These are phyloP conservation scores for Ophiostoma sp. DNA, from an alignment of 2,329 filamentous ascomycete genomes.

Conservation along the genomic window DNA sequence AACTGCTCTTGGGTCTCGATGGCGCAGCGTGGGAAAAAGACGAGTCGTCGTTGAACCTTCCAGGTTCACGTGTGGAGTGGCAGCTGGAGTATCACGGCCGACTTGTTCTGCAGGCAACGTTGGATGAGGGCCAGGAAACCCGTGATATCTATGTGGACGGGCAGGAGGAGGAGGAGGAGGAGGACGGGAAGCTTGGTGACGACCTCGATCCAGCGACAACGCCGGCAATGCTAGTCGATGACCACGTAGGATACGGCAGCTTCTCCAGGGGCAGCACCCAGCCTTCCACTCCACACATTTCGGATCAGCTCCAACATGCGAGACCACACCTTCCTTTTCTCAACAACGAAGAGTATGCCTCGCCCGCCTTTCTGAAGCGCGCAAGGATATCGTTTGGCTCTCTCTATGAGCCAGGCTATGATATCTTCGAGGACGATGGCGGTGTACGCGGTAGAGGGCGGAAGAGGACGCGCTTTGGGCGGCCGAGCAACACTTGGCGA, in stretches of 20 bases:
- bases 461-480: conserved; percentile 65
- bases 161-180: conserved; percentile 28
- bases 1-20: conserved; percentile 61
- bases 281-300: conserved; percentile 24
- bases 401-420: conserved; percentile 57
- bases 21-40: conserved; percentile 62
- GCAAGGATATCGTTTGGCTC: conserved; percentile 64
- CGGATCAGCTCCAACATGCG: conserved; percentile 12
- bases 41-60: conserved; percentile 42
- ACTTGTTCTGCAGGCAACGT: conserved; percentile 45
- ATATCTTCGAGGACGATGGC: conserved; percentile 63
- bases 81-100: conserved; percentile 51
- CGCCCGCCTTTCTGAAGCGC: conserved; percentile 74
- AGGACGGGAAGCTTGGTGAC: not conserved
- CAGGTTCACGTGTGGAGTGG: conserved; percentile 51
- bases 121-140: conserved; percentile 43
- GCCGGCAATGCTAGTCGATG: not conserved
- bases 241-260: not conserved
- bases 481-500: conserved; percentile 65
- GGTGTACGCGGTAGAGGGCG: conserved; percentile 54
- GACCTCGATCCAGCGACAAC: not conserved
- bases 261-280: not conserved
- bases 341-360: conserved; percentile 54
- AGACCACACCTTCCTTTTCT: not conserved
- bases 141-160: conserved; percentile 51